A percentile compares a stretch with the other conserved stretches of the same genome.
phyloP scores from a whole-genome alignment of 148 eudicot genomes.

The Chenopodium suecicum region DNA sequence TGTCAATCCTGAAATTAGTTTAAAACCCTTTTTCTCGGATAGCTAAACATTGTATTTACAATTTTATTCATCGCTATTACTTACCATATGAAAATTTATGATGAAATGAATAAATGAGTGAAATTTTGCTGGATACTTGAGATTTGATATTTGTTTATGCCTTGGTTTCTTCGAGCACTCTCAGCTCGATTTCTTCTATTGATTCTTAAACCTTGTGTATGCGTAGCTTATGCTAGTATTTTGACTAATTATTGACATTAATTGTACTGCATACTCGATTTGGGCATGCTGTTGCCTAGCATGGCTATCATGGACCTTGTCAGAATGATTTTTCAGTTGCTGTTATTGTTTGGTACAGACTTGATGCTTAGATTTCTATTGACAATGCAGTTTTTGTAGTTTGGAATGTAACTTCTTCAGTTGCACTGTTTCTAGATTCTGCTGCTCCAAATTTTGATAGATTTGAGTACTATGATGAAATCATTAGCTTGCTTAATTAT shows the following conservation, averaged over 20 bases:
- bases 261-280: neutral
- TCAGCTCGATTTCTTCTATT: neutral
- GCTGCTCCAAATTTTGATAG: neutral
- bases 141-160: neutral
- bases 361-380: neutral
- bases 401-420: neutral
- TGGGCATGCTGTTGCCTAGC: neutral
- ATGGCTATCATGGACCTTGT: neutral
- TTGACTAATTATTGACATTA: neutral
- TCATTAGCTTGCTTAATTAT: too few species aligned
- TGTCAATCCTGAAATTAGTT: neutral
- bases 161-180: neutral
- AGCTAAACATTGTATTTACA: slow-evolving; percentile 10
- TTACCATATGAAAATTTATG: slow-evolving; percentile 1
- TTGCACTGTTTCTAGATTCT: neutral
- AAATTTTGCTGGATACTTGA: slow-evolving; percentile 6
- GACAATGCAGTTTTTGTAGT: neutral
- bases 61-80: neutral
- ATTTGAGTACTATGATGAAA: neutral
- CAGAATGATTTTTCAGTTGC: neutral
- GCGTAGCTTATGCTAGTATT: neutral
- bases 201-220: neutral
- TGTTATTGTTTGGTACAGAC: neutral
- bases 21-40: neutral
- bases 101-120: slow-evolving; percentile 17